Base-by-base conservation (phyloP, 139 green algal species). In the Tetraselmis chui region DNA sequence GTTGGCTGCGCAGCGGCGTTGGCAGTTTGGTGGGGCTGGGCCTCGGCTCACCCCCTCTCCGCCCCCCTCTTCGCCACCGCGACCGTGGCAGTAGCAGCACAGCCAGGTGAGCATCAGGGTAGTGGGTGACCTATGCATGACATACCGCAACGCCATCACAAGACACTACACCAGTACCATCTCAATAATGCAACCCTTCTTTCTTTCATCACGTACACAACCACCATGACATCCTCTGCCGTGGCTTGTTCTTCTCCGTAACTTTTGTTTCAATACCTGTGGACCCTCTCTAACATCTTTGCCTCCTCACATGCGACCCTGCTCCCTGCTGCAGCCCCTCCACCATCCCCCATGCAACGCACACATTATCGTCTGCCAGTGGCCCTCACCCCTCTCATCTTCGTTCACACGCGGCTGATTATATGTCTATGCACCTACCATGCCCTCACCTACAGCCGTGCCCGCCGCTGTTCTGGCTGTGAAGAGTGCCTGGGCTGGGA, bases 401-500 rank as follows among this genome's bases (percentile, higher is more conserved):
- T 25, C 18, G 11, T 67, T 67, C 45, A 67, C 45, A 5, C 45
- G 11, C 18, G 45, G 45, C 45, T 18, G 18, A 67, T 25, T 5
- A 18, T 67, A 67, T 67, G n/a, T 67, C 45, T 67, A 67, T 67
- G 45, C 45, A 18, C 45, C 18, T 67, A 25, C 45, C 45, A 5
- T 67, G 45, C 45, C 18, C 45, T 25, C 45, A 25, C 11, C 45
- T 18, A 18, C 45, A 67, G 45, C 45, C 18, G 45, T 67, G 45
- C 45, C 45, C 18, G 45, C 45, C 45, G 45, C 45, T 67, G 45
- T 67, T 5, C 45, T 67, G 45, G 79, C 87, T 1, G 82, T 83
- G 28, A 85, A 92, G 79, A 92, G 89, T 80, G 93, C 89, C 0
- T 95, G 89, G 89, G 93, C 94, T 2, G 97, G 97, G 1, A 86